Conservation (phyloP, 148 eudicot genomes). For the Camellia sinensis region DNA sequence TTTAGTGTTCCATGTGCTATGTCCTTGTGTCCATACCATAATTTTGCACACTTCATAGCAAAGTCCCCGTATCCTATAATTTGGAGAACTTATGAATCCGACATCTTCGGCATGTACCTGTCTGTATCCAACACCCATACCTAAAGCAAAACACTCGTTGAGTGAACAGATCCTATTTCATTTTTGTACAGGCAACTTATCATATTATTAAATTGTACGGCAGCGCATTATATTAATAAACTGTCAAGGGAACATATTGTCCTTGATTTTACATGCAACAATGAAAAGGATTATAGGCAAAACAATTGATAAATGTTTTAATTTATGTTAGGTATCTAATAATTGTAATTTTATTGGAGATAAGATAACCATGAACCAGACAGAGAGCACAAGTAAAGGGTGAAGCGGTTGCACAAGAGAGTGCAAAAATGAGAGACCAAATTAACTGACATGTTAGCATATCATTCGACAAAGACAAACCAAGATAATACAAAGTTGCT, state of each 20-base stretch:
- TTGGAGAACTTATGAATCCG: no score
- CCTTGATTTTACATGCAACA: background rate
- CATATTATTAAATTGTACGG: no score
- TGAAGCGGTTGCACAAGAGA: background rate
- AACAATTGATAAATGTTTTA: background rate
- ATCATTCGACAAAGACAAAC: background rate
- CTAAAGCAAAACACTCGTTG: no score
- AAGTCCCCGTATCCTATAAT: no score
- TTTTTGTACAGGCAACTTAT: background rate
- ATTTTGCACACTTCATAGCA: no score
- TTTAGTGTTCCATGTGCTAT: no score
- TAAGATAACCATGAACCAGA: background rate
- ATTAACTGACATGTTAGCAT: background rate
- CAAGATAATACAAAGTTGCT: background rate
- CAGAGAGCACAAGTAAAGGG: background rate
- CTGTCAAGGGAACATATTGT: no score
- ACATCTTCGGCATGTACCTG: no score
- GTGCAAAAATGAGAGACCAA: background rate
- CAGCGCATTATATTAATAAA: no score
- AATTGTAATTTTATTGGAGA: background rate
- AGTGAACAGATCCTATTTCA: background rate
- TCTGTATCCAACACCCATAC: no score
- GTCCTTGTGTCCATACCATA: no score
- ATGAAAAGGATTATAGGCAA: background rate
- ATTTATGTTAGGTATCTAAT: background rate